A percentile compares a stretch with the other conserved stretches of the same genome.
These are phyloP conservation scores for Torulaspora gathmanii DNA, from an alignment of 805 yeast genomes.

Conservation along the genomic window DNA sequence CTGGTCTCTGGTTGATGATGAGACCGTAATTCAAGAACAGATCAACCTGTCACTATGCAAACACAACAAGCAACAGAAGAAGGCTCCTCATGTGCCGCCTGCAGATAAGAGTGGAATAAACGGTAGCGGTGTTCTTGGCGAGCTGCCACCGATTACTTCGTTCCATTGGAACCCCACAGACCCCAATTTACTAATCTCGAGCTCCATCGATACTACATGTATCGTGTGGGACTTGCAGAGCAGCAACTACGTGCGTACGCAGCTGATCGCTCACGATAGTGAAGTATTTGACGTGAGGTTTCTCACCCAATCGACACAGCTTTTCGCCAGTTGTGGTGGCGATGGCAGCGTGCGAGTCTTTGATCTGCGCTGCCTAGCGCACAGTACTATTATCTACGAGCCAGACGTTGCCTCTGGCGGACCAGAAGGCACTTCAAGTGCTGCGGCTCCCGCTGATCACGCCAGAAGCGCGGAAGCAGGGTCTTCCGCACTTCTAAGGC, in stretches of 20 bases:
- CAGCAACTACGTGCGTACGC: constrained; percentile 69
- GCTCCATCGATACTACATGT: constrained; percentile 93
- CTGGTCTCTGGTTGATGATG: constrained; percentile 30
- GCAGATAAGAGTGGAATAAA: constrained; percentile 1
- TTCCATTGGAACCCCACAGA: constrained; percentile 87
- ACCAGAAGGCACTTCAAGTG: constrained; percentile 5
- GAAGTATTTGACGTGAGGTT: constrained; percentile 93
- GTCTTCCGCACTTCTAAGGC: constrained; percentile 60
- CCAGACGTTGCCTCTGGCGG: constrained; percentile 35
- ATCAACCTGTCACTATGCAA: constrained; percentile 41
- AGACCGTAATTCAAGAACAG: constrained; percentile 37
- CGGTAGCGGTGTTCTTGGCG: constrained; percentile 22
- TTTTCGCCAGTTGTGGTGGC: constrained; percentile 89
- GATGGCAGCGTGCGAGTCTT: constrained; percentile 94
- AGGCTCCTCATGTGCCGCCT: constrained; percentile 6
- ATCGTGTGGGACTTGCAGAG: constrained; percentile 78
- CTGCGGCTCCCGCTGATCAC: constrained; percentile 2
- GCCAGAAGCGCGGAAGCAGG: constrained; percentile 16
- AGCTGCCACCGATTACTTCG: constrained; percentile 82
- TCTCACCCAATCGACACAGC: constrained; percentile 58
- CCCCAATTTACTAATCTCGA: constrained; percentile 67
- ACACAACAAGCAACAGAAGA: constrained; percentile 41
- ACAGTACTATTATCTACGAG: constrained; percentile 91
- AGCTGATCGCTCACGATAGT: constrained; percentile 91
- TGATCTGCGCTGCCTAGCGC: constrained; percentile 84